Evolutionary conservation across 371 early-diverging fungal species (phyloP).

Genomic region (Actinomortierella ambigua): DNA sequence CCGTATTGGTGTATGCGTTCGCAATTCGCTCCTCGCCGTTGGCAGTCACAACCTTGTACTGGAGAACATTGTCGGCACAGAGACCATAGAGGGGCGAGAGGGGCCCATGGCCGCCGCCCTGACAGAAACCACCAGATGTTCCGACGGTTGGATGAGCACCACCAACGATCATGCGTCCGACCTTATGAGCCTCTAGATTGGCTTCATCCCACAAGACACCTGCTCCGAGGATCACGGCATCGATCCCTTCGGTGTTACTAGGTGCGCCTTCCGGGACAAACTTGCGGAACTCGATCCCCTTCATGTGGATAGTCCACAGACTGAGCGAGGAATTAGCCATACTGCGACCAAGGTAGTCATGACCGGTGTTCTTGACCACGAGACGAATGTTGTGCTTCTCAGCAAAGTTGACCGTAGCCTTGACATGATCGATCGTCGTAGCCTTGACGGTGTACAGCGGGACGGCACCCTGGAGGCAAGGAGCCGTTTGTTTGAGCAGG

Average conservation of each 20-base stretch:
- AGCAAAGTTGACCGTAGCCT: slow-evolving; percentile 38
- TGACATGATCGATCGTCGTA: slow-evolving; percentile 8
- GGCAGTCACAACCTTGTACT: slow-evolving; percentile 4
- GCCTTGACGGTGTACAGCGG: slow-evolving; percentile 2
- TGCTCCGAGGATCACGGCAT: not conserved
- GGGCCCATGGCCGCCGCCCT: slow-evolving; percentile 1
- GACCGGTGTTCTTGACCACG: slow-evolving; percentile 51
- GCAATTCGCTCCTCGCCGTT: slow-evolving; percentile 1
- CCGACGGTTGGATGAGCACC: not conserved
- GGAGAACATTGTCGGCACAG: not conserved
- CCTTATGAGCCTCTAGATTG: not conserved
- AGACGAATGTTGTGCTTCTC: slow-evolving; percentile 31
- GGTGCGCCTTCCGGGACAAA: slow-evolving; percentile 19
- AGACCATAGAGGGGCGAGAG: slow-evolving; percentile 2
- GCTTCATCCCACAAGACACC: not conserved
- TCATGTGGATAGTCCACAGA: slow-evolving; percentile 45
- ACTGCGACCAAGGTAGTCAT: slow-evolving; percentile 45
- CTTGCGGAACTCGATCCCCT: slow-evolving; percentile 22
- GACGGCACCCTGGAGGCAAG: not conserved
- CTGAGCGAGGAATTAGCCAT: slow-evolving; percentile 40
- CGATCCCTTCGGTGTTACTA: not conserved
- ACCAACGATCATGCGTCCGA: not conserved
- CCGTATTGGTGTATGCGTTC: slow-evolving; percentile 4
- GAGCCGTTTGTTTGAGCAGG: not conserved
- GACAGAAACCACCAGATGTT: not conserved